phyloP scores from a whole-genome alignment of 257 asterid genomes.

The Ocimum tenuiflorum region DNA sequence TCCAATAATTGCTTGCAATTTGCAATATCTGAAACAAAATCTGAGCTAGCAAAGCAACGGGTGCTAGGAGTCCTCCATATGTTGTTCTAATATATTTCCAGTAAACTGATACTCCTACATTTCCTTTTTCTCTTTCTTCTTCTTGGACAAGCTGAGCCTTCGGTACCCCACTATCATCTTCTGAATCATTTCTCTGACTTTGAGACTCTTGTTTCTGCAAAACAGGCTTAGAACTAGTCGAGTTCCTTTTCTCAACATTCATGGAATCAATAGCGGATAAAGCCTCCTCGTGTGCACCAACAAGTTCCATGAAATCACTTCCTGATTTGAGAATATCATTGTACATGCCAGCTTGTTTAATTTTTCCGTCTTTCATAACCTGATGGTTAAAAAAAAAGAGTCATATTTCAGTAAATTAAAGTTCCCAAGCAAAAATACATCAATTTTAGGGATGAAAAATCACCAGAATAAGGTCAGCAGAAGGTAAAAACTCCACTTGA shows the following conservation, averaged over 20 bases:
- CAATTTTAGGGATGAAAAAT: slow-evolving; percentile 22
- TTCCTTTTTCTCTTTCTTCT: slow-evolving; percentile 91
- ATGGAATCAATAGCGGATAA: slow-evolving; percentile 51
- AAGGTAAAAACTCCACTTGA: slow-evolving; percentile 84
- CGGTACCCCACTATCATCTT: slow-evolving; percentile 22
- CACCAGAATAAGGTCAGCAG: slow-evolving; percentile 79
- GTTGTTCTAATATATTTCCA: slow-evolving; percentile 82
- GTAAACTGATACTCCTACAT: slow-evolving; percentile 61
- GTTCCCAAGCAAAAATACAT: not conserved
- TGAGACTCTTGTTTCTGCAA: slow-evolving; percentile 31
- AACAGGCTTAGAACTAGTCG: slow-evolving; percentile 17
- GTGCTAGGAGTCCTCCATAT: slow-evolving; percentile 75
- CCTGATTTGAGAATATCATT: slow-evolving; percentile 61
- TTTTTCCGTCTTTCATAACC: slow-evolving; percentile 83
- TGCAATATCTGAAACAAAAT: slow-evolving; percentile 58
- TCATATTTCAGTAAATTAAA: not conserved
- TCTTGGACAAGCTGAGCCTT: slow-evolving; percentile 79
- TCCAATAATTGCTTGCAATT: slow-evolving; percentile 94
- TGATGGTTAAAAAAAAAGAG: slow-evolving; percentile 19
- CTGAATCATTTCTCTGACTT: slow-evolving; percentile 27
- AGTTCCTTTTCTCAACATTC: slow-evolving; percentile 20
- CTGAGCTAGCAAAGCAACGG: slow-evolving; percentile 66
- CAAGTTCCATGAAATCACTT: slow-evolving; percentile 80
- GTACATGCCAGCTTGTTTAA: slow-evolving; percentile 74
- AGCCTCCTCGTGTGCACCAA: slow-evolving; percentile 84